Conservation (phyloP, 768 basidiomycete species). For the Lyophyllum semitale region DNA sequence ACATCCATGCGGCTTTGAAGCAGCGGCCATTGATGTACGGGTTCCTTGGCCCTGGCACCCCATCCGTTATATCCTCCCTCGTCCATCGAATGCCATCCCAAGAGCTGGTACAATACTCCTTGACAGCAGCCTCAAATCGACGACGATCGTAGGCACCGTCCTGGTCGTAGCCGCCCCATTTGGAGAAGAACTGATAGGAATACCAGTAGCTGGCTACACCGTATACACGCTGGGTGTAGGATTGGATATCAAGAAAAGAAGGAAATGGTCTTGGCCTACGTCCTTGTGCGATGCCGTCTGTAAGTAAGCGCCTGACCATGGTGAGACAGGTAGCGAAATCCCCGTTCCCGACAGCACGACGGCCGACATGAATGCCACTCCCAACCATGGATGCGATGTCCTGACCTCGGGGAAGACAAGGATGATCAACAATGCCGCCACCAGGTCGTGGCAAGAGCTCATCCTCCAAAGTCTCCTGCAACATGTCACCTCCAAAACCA, state of each 20-base stretch:
- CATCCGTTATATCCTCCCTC: background rate
- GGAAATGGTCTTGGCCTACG: background rate
- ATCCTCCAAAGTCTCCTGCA: background rate
- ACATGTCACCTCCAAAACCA: background rate
- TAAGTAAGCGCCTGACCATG: background rate
- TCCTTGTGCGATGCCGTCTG: background rate
- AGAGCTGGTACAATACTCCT: background rate
- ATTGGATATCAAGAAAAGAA: constrained; percentile 1
- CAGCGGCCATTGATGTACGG: background rate
- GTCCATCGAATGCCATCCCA: background rate
- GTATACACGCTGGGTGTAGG: background rate
- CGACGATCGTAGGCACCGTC: background rate
- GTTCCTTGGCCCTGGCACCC: background rate
- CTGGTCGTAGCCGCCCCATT: background rate
- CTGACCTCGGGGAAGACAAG: background rate
- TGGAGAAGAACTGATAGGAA: too few relatives aligned
- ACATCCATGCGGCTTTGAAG: constrained; percentile 5
- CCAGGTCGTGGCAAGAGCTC: too few relatives aligned
- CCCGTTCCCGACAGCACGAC: background rate
- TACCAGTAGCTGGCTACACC: constrained; percentile 2
- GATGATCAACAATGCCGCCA: background rate
- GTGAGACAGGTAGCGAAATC: background rate
- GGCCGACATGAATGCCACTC: background rate
- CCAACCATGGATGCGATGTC: background rate
- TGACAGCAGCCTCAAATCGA: background rate